Percentiles rank a stretch among this genome's conserved stretches.
phyloP scores from a whole-genome alignment of 257 asterid genomes.

The Coffea eugenioides region DNA sequence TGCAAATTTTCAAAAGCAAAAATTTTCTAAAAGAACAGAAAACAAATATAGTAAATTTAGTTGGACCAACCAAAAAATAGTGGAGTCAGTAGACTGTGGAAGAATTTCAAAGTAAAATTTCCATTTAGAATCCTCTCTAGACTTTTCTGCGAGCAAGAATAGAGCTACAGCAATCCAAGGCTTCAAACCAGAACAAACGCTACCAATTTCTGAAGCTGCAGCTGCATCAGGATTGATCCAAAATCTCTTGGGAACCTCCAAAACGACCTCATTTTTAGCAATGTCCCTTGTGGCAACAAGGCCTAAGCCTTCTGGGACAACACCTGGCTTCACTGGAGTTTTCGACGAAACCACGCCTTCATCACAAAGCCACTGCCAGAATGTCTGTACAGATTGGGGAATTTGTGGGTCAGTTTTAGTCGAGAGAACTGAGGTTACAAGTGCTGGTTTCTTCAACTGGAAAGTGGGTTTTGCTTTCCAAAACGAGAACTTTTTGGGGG shows the following conservation, averaged over 20 bases:
- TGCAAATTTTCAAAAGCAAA: neutral
- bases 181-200: slow-evolving; percentile 68
- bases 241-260: slow-evolving; percentile 80
- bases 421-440: slow-evolving; percentile 37
- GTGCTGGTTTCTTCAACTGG: slow-evolving; percentile 37
- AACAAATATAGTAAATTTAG: no score
- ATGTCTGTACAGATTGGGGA: slow-evolving; percentile 56
- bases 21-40: neutral
- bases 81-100: slow-evolving; percentile 70
- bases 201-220: slow-evolving; percentile 69
- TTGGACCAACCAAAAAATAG: slow-evolving; percentile 85
- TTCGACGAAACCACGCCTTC: slow-evolving; percentile 76
- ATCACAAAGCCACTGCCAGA: slow-evolving; percentile 89
- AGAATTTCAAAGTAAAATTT: slow-evolving; percentile 63
- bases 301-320: slow-evolving; percentile 90
- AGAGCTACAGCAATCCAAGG: slow-evolving; percentile 88
- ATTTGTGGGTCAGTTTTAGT: slow-evolving; percentile 49
- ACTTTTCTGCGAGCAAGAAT: slow-evolving; percentile 68
- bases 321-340: slow-evolving; percentile 80
- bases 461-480: slow-evolving; percentile 23
- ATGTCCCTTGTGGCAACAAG: slow-evolving; percentile 74
- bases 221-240: slow-evolving; percentile 86
- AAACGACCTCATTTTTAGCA: slow-evolving; percentile 63
- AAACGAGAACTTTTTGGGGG: slow-evolving; percentile 17
- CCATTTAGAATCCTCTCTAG: slow-evolving; percentile 77